Evolutionary conservation across 75 land plant species (phyloP), one percentile per base, ranked within the genome.

Genomic region (Selaginella moellendorffii): DNA sequence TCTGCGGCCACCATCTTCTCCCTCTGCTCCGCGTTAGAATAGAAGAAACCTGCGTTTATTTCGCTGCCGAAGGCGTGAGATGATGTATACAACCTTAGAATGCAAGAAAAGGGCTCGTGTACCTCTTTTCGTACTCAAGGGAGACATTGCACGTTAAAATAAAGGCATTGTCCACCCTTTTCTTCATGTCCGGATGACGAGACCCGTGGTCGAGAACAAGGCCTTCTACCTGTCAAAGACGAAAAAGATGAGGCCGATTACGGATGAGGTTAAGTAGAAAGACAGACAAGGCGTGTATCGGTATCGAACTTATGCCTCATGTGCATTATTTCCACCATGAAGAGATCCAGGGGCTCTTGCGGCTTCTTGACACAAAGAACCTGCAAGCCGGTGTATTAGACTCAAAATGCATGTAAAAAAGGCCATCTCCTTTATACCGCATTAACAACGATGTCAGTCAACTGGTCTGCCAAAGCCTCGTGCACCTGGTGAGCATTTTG

Each of bases 281-380:
- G 52, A 52, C 72, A 65, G 74, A 91, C 97, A 86, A 91, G 66
- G 19, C 84, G 85, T 24, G 99, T 90, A 52, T 95, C 99, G 2
- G 83, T 79, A 69, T 95, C 99, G 64, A 95, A 90, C 63, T 82
- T 95, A 54, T 95, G 99, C 60, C 83, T 86, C 99, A 95, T 95
- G 75, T 95, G 91, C 99, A 95, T 89, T 53, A 89, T 90, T 70
- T 95, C 99, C 52, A 95, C 99, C 99, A 95, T 95, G 70, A 89
- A 95, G 0, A 95, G 74, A 64, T 95, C 96, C 60, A 95, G 83
- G 9, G 91, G 54, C 53, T 95, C 99, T 0, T 87, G 83, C 52
- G 88, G 91, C 52, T 86, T 95, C 26, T 80, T 79, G 29, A 95
- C 79, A 71, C 97, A 90, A 23, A 95, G 91, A 28, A 91, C 88